Base-by-base conservation (phyloP, 306 rosid genomes). In the Cucumis hystrix region DNA sequence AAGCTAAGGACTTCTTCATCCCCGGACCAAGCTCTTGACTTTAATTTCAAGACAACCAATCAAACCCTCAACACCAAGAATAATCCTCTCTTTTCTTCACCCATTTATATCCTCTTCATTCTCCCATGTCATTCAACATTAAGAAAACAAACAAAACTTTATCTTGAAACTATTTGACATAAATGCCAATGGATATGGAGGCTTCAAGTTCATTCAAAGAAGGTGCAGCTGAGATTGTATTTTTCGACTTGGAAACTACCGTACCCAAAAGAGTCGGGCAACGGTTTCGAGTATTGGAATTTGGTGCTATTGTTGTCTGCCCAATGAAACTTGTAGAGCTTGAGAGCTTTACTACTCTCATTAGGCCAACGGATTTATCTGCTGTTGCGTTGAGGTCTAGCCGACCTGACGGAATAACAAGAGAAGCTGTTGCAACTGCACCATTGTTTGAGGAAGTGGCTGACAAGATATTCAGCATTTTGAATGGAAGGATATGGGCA, bases 161-260 rank as follows among this genome's bases (percentile, higher is more conserved):
- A 49, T 5, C 13, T 54, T n/a, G 5, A 4, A 74, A 67, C 64
- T 62, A 68, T 45, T 5, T 43, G 37, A 20, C 17, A 58, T 12
- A 78, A 23, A 23, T 15, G 4, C 41, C 67, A 72, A 85, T 90
- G 97, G 92, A 83, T 51, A 85, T 90, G 97, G 92, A 83, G 60
- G 15, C 62, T 63, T 78, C 86, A 57, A 45, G 66, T 81, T 74
- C 90, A 77, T 78, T 77, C 87, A 87, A 60, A 47, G 80, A 89
- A 37, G 65, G 83, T 30, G 28, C 82, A 75, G 79, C 87, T 14
- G 91, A 93, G 82, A 91, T 95, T 43, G 97, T 88, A 74, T 95
- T 95, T 89, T 95, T 95, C 55, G 99, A 95, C 86, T 83, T 95
- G 75, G 99, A 95, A 89, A 95, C 97, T 7, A 95, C 87, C 1